A percentile compares a stretch with the other conserved stretches of the same genome.
Conservation (phyloP, 2,329 filamentous ascomycete genomes). For the Trichoderma oligosporum region DNA sequence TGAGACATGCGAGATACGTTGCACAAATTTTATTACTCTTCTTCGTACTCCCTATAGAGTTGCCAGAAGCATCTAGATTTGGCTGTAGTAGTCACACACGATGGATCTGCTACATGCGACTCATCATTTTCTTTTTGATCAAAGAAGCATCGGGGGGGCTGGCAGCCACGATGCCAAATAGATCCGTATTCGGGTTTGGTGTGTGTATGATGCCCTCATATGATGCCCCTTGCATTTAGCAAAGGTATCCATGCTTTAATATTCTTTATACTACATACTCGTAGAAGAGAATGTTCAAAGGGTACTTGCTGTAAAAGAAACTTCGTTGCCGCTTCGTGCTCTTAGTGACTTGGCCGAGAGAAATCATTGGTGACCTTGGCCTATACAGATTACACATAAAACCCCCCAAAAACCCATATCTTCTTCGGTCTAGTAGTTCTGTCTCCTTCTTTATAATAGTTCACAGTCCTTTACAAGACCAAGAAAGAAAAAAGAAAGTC, state of each 20-base stretch:
- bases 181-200: neutral
- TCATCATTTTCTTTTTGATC: neutral
- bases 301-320: neutral
- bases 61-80: neutral
- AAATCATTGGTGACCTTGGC: neutral
- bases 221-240: neutral
- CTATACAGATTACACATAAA: slow-evolving; percentile 2
- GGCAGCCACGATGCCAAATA: neutral
- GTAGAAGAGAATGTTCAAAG: neutral
- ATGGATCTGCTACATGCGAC: neutral
- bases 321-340: neutral
- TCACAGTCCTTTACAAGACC: too few relatives aligned
- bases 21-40: neutral
- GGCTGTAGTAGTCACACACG: neutral
- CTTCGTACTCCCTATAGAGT: too few relatives aligned
- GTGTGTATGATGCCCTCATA: neutral
- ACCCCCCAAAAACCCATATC: neutral
- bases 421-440: neutral
- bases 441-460: neutral
- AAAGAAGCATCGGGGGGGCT: neutral
- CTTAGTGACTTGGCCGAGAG: neutral
- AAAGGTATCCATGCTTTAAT: neutral
- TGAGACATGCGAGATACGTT: neutral
- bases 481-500: neutral
- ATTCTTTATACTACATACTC: neutral